Percentiles rank a stretch among this genome's conserved stretches.
Evolutionary conservation across 2,329 filamentous ascomycete species (phyloP).

Genomic region (Hymenotorrendiella dingleyae): DNA sequence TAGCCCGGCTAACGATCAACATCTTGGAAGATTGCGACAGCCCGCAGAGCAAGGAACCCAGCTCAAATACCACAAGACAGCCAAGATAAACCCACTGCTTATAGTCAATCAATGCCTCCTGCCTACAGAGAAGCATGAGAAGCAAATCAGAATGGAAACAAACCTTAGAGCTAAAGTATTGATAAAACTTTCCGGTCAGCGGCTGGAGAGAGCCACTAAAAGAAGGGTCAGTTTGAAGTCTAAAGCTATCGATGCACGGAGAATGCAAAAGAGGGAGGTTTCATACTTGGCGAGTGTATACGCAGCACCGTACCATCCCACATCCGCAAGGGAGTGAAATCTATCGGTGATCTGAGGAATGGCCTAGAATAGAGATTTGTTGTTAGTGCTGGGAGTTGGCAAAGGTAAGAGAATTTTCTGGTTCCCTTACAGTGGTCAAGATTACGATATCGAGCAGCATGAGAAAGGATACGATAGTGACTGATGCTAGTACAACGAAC

Average conservation of each 20-base stretch:
- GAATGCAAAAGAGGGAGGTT: background rate
- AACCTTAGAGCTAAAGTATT: background rate
- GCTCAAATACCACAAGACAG: conserved; percentile 43
- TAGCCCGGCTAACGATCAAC: conserved; percentile 47
- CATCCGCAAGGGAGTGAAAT: background rate
- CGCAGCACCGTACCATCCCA: background rate
- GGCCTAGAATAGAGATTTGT: background rate
- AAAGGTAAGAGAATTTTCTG: too few species aligned
- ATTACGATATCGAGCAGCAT: background rate
- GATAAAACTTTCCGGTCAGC: background rate
- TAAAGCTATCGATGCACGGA: background rate
- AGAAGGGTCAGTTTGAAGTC: too few species aligned
- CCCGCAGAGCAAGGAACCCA: conserved; percentile 49
- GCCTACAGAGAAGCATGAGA: background rate
- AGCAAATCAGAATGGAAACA: background rate
- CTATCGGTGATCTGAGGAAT: background rate
- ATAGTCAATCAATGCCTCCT: too few species aligned
- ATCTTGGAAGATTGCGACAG: conserved; percentile 40
- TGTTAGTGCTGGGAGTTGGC: background rate
- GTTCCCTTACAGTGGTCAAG: background rate
- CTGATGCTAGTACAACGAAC: background rate
- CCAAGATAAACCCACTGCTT: conserved; percentile 5
- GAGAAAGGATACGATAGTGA: background rate
- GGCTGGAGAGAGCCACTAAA: background rate
- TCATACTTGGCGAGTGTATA: background rate